Evolutionary conservation across 139 green algal species (phyloP).

Genomic region (Haematococcus lacustris): DNA sequence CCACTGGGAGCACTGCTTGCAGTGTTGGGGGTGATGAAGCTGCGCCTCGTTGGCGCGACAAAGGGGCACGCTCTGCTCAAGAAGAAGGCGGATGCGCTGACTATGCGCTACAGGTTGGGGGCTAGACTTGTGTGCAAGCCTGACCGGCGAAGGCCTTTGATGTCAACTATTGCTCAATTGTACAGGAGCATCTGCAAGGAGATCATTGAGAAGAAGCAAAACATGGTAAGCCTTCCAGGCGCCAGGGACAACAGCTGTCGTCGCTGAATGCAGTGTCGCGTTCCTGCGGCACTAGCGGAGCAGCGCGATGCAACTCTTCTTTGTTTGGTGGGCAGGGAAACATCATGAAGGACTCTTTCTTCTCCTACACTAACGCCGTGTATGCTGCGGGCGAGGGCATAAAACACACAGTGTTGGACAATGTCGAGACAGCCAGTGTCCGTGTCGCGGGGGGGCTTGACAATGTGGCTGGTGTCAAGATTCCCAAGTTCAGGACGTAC

Average conservation of each 20-base stretch:
- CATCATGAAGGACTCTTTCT: constrained; percentile 85
- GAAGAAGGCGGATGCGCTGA: constrained; percentile 98
- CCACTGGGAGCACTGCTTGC: too few relatives aligned
- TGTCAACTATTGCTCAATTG: too few relatives aligned
- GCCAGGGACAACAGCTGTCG: too few relatives aligned
- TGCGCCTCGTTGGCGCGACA: constrained; percentile 75
- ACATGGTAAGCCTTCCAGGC: constrained; percentile 15
- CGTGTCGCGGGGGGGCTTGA: constrained; percentile 56
- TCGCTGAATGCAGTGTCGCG: too few relatives aligned
- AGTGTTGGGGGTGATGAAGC: constrained; percentile 72
- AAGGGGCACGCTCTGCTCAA: constrained; percentile 96
- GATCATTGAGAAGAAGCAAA: constrained; percentile 89
- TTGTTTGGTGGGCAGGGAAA: too few relatives aligned
- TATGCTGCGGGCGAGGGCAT: constrained; percentile 91
- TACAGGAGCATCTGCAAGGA: constrained; percentile 63
- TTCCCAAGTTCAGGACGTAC: constrained; percentile 83
- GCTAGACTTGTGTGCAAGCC: too few relatives aligned
- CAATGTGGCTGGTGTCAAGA: constrained; percentile 96
- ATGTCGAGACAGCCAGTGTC: constrained; percentile 33
- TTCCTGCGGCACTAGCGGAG: too few relatives aligned
- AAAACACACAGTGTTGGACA: constrained; percentile 75
- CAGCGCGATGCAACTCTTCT: too few relatives aligned
- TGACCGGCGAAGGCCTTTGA: too few relatives aligned
- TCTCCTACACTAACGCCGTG: constrained; percentile 89
- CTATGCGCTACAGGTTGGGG: constrained; percentile 67